These are phyloP conservation scores for Ascobolus immersus DNA, from an alignment of 495 filamentous ascomycete species.

Conservation along the genomic window DNA sequence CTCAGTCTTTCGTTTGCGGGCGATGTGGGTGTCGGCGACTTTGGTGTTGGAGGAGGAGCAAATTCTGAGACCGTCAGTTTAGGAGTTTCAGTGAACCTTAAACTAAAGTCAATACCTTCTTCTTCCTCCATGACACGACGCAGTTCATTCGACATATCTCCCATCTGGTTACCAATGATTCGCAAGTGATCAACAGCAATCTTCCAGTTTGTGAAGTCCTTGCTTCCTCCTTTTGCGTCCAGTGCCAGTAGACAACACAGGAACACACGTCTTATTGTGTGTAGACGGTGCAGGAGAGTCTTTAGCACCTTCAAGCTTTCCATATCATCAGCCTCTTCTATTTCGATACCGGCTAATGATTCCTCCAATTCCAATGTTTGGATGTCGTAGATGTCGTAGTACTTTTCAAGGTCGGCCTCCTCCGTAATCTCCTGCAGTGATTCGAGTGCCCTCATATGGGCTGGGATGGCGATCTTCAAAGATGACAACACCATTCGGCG, in stretches of 20 bases:
- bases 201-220: constrained; percentile 58
- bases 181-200: constrained; percentile 52
- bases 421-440: constrained; percentile 46
- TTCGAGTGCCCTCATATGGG: constrained; percentile 38
- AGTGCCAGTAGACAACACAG: constrained; percentile 69
- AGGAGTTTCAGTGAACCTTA: constrained; percentile 19
- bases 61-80: constrained; percentile 19
- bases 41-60: constrained; percentile 34
- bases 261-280: constrained; percentile 55
- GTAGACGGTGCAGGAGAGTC: constrained; percentile 49
- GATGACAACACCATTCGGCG: constrained; percentile 45
- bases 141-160: constrained; percentile 29
- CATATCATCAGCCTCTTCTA: constrained; percentile 38
- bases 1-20: constrained; percentile 57
- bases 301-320: constrained; percentile 63
- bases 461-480: constrained; percentile 40
- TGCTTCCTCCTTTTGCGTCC: constrained; percentile 57
- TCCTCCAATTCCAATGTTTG: constrained; percentile 49
- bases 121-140: constrained; percentile 51
- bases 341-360: constrained; percentile 32
- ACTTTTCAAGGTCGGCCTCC: constrained; percentile 59
- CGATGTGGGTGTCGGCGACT: constrained; percentile 31
- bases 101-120: constrained; percentile 35
- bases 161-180: constrained; percentile 31
- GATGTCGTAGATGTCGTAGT: constrained; percentile 79